A percentile compares a stretch with the other conserved stretches of the same genome.
These are phyloP conservation scores for Pyronema omphalodes DNA, from an alignment of 495 filamentous ascomycete genomes.

Conservation along the genomic window DNA sequence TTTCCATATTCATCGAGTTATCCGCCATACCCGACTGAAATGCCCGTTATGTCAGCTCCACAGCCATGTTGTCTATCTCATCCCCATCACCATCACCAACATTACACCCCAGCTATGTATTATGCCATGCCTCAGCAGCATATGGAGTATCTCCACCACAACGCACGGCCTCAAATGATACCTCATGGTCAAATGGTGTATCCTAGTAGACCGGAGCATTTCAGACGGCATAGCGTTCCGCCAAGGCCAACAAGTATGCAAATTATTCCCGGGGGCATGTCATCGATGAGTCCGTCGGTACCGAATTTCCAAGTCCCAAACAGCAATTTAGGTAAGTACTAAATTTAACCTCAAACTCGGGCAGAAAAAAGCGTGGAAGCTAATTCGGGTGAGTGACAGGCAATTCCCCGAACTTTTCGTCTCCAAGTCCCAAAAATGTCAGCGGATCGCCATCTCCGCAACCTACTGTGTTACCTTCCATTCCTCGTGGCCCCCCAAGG, in stretches of 20 bases:
- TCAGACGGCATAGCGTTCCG: not conserved
- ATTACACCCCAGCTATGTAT: not conserved
- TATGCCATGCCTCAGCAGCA: not conserved
- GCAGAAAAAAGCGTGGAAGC: slow-evolving; percentile 8
- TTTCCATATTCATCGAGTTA: slow-evolving; percentile 11
- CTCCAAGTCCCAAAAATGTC: slow-evolving; percentile 7
- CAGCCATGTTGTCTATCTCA: not conserved
- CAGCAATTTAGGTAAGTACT: slow-evolving; percentile 10
- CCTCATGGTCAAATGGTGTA: not conserved
- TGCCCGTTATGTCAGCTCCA: not conserved
- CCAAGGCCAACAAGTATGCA: too few relatives aligned
- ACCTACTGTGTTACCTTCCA: slow-evolving; percentile 21
- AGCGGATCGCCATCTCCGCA: not conserved
- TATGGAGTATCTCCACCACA: not conserved
- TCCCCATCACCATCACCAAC: not conserved
- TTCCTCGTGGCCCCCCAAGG: slow-evolving; percentile 71
- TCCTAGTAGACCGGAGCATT: not conserved
- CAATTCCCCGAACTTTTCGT: not conserved
- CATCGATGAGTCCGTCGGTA: too few relatives aligned
- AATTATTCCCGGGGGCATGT: too few relatives aligned
- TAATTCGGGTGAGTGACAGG: not conserved
- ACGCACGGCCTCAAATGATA: not conserved
- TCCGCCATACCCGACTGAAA: not conserved
- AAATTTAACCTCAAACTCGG: slow-evolving; percentile 1
- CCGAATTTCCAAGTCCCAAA: too few relatives aligned